Evolutionary conservation across 163 green algal species (phyloP).

Genomic region (Scenedesmus sp.): DNA sequence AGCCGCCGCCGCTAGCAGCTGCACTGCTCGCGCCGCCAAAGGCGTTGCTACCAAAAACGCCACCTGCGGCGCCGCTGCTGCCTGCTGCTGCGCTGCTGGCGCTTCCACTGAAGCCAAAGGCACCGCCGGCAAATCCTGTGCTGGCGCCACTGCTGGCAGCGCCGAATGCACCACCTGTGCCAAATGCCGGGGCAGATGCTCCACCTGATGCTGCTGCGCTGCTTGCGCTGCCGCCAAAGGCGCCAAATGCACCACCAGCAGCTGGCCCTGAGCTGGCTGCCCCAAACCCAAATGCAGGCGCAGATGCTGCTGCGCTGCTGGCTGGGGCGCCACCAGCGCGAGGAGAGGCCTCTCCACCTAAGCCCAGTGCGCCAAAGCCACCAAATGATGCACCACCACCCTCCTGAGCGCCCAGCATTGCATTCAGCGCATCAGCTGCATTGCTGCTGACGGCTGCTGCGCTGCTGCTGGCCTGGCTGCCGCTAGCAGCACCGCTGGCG

Average conservation of each 20-base stretch:
- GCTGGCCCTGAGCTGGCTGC: not conserved
- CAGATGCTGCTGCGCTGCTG: not conserved
- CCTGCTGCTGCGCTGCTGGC: not conserved
- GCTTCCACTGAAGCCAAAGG: not conserved
- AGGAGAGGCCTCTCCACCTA: not conserved
- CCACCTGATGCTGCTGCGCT: not conserved
- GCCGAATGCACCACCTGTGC: conserved; percentile 3
- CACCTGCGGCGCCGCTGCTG: not conserved
- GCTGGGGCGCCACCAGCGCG: not conserved
- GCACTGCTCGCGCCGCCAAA: conserved; percentile 5
- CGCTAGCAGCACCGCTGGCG: conserved; percentile 8
- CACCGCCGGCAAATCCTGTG: not conserved
- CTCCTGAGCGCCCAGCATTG: conserved; percentile 14
- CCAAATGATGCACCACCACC: conserved; percentile 27
- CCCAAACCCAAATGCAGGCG: not conserved
- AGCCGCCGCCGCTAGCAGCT: not conserved
- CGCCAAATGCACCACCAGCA: conserved; percentile 8
- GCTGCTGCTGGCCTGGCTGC: not conserved
- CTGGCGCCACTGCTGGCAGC: not conserved
- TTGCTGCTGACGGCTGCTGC: not conserved
- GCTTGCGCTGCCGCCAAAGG: not conserved
- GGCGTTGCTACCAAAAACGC: not conserved
- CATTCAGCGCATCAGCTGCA: conserved; percentile 34
- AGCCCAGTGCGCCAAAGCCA: conserved; percentile 39
- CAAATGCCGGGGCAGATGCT: not conserved